Conservation (phyloP, 257 asterid genomes). For the Cinchona pubescens region DNA sequence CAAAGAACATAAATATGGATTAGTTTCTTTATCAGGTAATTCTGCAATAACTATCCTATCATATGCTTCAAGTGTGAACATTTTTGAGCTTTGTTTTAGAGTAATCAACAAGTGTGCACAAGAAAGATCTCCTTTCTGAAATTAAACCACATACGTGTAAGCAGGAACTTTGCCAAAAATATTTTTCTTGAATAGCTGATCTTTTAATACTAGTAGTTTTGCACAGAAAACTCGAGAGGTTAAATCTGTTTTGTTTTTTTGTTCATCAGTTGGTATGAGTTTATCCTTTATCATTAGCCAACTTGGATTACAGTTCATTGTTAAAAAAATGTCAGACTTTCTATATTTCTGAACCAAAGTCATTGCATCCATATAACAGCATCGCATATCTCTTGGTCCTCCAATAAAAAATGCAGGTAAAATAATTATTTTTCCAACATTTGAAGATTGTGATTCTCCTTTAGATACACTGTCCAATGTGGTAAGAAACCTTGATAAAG, state of each 20-base stretch:
- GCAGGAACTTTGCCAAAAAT: not conserved
- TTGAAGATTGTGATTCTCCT: not conserved
- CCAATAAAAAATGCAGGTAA: not conserved
- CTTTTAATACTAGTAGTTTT: not conserved
- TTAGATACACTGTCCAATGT: no score
- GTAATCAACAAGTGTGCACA: slow-evolving; percentile 6
- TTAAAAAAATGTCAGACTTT: not conserved
- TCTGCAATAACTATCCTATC: not conserved
- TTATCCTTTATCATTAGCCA: not conserved
- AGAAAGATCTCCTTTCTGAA: not conserved
- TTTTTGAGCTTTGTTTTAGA: not conserved
- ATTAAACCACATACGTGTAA: not conserved
- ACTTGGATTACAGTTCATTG: not conserved
- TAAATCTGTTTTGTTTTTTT: not conserved
- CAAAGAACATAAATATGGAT: not conserved
- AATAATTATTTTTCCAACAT: no score
- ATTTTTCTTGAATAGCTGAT: not conserved
- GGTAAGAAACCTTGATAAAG: not conserved
- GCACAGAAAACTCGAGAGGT: not conserved
- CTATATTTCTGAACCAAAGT: not conserved
- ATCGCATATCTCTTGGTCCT: no score
- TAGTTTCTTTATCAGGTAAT: not conserved
- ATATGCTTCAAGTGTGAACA: not conserved
- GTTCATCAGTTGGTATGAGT: not conserved
- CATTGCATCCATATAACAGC: not conserved